Conservation (phyloP, 352 stramenopile genomes). For the Aphanomyces cochlioides region DNA sequence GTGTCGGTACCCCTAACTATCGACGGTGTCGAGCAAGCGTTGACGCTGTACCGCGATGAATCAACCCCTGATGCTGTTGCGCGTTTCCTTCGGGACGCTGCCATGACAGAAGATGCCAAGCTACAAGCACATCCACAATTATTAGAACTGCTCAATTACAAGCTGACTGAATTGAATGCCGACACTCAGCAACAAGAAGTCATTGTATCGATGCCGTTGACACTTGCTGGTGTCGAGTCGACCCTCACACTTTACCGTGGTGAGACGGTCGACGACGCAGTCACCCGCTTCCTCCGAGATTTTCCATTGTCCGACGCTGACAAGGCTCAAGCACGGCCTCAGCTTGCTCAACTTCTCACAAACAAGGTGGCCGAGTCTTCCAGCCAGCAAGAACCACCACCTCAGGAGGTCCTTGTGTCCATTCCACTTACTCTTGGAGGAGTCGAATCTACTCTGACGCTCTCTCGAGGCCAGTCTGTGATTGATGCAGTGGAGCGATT, state of each 20-base stretch:
- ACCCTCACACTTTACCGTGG: slow-evolving; percentile 62
- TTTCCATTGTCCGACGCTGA: slow-evolving; percentile 55
- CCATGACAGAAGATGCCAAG: slow-evolving; percentile 62
- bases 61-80: slow-evolving; percentile 49
- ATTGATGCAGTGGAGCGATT: not conserved
- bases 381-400: not conserved
- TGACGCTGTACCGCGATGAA: slow-evolving; percentile 65
- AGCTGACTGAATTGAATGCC: not conserved
- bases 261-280: slow-evolving; percentile 50
- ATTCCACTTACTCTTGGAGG: not conserved
- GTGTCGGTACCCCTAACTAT: slow-evolving; percentile 58
- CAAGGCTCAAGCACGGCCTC: slow-evolving; percentile 59
- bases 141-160: slow-evolving; percentile 40
- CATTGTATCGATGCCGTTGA: slow-evolving; percentile 60
- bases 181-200: slow-evolving; percentile 20
- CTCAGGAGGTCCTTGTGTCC: not conserved
- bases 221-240: slow-evolving; percentile 44
- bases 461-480: not conserved
- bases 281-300: slow-evolving; percentile 62
- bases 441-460: slow-evolving; percentile 5
- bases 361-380: slow-evolving; percentile 3
- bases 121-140: slow-evolving; percentile 58
- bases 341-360: slow-evolving; percentile 46
- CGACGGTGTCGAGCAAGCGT: slow-evolving; percentile 43
- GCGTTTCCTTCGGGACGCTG: slow-evolving; percentile 60